Conservation (phyloP, 495 filamentous ascomycete species). For the Terfezia claveryi region DNA sequence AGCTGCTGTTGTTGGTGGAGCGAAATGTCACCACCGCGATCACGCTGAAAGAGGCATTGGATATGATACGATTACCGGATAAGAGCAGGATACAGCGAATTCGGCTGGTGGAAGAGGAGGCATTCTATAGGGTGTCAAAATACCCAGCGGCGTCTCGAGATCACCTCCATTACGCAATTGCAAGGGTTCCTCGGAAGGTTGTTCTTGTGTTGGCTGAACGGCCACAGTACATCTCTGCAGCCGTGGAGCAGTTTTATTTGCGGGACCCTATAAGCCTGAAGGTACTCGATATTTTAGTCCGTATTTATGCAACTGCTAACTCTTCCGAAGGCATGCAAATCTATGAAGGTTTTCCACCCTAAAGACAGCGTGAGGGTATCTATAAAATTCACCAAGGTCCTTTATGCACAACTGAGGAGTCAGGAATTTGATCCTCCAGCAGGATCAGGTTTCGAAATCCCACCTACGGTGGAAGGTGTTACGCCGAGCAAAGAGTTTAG, state of each 20-base stretch:
- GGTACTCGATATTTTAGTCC: conserved; percentile 34
- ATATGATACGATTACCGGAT: conserved; percentile 5
- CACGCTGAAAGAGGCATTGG: conserved; percentile 9
- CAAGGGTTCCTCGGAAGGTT: conserved; percentile 57
- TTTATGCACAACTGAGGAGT: conserved; percentile 79
- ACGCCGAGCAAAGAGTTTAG: conserved; percentile 19
- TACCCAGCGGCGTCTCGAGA: conserved; percentile 44
- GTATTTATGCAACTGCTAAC: conserved; percentile 15
- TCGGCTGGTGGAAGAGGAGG: conserved; percentile 53
- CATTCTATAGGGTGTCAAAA: conserved; percentile 63
- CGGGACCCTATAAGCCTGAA: conserved; percentile 62
- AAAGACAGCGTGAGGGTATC: conserved; percentile 57
- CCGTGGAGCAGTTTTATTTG: conserved; percentile 79
- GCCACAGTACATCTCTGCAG: conserved; percentile 54
- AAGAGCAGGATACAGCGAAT: conserved; percentile 3
- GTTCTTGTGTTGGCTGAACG: conserved; percentile 57
- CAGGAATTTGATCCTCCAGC: conserved; percentile 57
- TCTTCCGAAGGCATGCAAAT: neutral
- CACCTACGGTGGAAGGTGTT: conserved; percentile 7
- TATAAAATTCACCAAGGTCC: conserved; percentile 61
- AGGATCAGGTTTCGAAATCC: conserved; percentile 1
- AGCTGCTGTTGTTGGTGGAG: conserved; percentile 31
- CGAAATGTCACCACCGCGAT: neutral
- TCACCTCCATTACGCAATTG: conserved; percentile 46
- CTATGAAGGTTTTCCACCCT: conserved; percentile 34